Conservation (phyloP, 2,329 filamentous ascomycete genomes). For the Ophiocordyceps unilateralis region DNA sequence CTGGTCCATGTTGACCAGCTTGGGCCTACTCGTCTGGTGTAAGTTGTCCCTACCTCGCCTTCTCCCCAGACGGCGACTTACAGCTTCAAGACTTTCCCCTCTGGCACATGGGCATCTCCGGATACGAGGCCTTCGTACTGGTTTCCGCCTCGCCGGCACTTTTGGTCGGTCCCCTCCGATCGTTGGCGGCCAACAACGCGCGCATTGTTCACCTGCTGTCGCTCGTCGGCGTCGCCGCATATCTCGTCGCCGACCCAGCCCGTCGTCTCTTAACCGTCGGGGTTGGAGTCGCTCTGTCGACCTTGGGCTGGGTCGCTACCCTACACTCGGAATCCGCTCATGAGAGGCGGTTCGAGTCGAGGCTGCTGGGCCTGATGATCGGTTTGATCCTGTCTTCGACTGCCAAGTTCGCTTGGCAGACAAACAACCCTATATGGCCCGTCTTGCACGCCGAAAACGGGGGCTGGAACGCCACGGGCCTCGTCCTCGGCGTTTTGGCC, state of each 20-base stretch:
- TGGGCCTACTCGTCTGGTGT: slow-evolving; percentile 89
- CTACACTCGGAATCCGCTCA: slow-evolving; percentile 65
- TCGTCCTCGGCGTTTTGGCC: slow-evolving; percentile 59
- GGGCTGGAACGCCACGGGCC: slow-evolving; percentile 75
- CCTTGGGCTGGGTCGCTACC: slow-evolving; percentile 68
- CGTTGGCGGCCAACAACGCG: slow-evolving; percentile 49
- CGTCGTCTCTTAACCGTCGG: slow-evolving; percentile 65
- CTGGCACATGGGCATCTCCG: slow-evolving; percentile 98
- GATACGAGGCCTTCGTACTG: slow-evolving; percentile 84
- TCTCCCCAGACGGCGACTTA: slow-evolving; percentile 4
- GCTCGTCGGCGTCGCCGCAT: slow-evolving; percentile 63
- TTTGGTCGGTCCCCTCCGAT: slow-evolving; percentile 54
- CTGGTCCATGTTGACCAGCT: slow-evolving; percentile 83
- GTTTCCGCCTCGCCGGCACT: slow-evolving; percentile 65
- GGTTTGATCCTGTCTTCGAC: slow-evolving; percentile 75
- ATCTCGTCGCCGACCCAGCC: slow-evolving; percentile 54
- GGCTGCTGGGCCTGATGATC: slow-evolving; percentile 62
- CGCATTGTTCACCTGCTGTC: slow-evolving; percentile 60
- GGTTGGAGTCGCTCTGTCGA: slow-evolving; percentile 65
- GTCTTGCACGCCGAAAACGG: slow-evolving; percentile 81
- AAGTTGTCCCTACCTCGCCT: slow-evolving; percentile 23
- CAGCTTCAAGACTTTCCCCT: slow-evolving; percentile 61
- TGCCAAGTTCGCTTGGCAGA: slow-evolving; percentile 82
- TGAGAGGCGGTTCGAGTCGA: slow-evolving; percentile 59
- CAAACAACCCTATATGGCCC: slow-evolving; percentile 95